Evolutionary conservation across 208 protist genomes (phyloP).

Genomic region (Crithidia mellificae): DNA sequence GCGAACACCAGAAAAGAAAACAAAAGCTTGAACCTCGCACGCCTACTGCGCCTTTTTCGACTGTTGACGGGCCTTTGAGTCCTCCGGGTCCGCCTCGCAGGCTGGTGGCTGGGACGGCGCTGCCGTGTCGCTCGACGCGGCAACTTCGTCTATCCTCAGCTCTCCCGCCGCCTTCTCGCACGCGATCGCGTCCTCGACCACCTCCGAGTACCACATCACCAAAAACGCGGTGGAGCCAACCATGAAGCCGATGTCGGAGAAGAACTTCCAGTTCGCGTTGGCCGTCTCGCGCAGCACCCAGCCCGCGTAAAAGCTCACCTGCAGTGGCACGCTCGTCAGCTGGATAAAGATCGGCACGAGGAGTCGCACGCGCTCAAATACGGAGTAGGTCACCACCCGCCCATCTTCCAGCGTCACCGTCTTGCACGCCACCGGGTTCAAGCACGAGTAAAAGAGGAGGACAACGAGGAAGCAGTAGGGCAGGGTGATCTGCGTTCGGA

Average conservation of each 20-base stretch:
- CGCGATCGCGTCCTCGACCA: slow-evolving; percentile 41
- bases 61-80: neutral
- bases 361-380: slow-evolving; percentile 39
- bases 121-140: neutral
- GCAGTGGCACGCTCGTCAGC: slow-evolving; percentile 45
- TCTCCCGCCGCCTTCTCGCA: slow-evolving; percentile 29
- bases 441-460: slow-evolving; percentile 62
- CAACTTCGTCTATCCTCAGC: neutral
- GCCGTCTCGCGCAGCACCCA: slow-evolving; percentile 64
- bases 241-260: slow-evolving; percentile 55
- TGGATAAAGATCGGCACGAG: slow-evolving; percentile 59
- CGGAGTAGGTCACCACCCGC: slow-evolving; percentile 45
- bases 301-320: slow-evolving; percentile 68
- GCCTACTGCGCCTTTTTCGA: neutral
- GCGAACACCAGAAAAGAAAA: too few relatives aligned
- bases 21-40: too few relatives aligned
- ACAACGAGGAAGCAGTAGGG: slow-evolving; percentile 46
- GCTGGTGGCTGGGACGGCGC: neutral
- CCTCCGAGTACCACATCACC: slow-evolving; percentile 44
- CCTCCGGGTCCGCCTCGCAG: neutral
- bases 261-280: slow-evolving; percentile 86
- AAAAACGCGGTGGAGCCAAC: slow-evolving; percentile 43
- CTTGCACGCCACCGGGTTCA: slow-evolving; percentile 41
- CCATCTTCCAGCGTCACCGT: slow-evolving; percentile 26
- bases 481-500: slow-evolving; percentile 47